phyloP scores from a whole-genome alignment of 2,329 filamentous ascomycete genomes.

The Aspergillus udagawae region DNA sequence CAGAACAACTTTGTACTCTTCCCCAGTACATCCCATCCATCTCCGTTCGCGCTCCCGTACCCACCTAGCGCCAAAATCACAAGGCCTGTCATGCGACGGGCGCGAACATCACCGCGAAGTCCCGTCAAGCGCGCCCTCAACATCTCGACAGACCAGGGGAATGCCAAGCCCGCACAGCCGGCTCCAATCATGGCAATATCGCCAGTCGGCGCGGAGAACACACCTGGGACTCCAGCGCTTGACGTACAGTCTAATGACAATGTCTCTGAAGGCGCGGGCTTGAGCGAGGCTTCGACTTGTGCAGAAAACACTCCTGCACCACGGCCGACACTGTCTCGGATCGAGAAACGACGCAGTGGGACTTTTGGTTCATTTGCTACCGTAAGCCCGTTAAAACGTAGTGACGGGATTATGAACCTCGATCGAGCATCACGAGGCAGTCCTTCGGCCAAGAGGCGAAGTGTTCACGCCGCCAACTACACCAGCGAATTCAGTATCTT shows the following conservation, averaged over 20 bases:
- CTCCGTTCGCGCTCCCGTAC: slow-evolving; percentile 61
- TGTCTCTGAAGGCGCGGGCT: slow-evolving; percentile 19
- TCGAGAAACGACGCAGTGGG: slow-evolving; percentile 48
- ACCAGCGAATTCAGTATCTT: slow-evolving; percentile 70
- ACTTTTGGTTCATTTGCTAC: slow-evolving; percentile 49
- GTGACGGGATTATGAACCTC: slow-evolving; percentile 82
- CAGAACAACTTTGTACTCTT: slow-evolving; percentile 53
- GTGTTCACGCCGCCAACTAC: slow-evolving; percentile 70
- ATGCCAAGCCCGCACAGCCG: slow-evolving; percentile 53
- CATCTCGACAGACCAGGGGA: slow-evolving; percentile 66
- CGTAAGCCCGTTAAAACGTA: slow-evolving; percentile 85
- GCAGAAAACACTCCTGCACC: slow-evolving; percentile 26
- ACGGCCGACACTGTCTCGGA: slow-evolving; percentile 40
- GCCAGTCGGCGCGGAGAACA: slow-evolving; percentile 45
- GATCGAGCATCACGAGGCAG: slow-evolving; percentile 75
- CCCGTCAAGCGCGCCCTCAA: slow-evolving; percentile 74
- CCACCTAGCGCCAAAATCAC: slow-evolving; percentile 62
- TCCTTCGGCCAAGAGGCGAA: slow-evolving; percentile 86
- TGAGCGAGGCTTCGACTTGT: slow-evolving; percentile 38
- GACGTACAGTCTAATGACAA: slow-evolving; percentile 21
- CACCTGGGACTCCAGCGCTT: slow-evolving; percentile 28
- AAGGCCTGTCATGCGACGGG: slow-evolving; percentile 41
- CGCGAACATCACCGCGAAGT: slow-evolving; percentile 71
- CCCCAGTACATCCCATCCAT: slow-evolving; percentile 41
- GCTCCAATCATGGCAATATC: slow-evolving; percentile 35